Evolutionary conservation across 148 eudicot species (phyloP).

Genomic region (Dysphania ambrosioides): DNA sequence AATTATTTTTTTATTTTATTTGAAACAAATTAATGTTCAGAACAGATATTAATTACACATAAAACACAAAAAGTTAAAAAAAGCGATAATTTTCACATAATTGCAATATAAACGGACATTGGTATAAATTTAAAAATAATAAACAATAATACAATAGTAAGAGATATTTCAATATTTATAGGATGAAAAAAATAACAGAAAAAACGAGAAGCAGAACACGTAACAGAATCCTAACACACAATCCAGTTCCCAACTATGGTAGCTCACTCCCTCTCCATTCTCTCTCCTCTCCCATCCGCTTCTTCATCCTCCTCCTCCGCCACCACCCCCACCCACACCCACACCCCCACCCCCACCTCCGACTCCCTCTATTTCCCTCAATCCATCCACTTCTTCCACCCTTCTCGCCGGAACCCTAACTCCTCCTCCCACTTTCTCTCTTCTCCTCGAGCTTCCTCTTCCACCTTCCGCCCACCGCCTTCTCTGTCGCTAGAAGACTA

Average conservation of each 20-base stretch:
- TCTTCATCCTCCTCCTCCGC: slow-evolving; percentile 24
- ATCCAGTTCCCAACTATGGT: slow-evolving; percentile 17
- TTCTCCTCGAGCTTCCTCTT: slow-evolving; percentile 31
- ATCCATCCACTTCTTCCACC: slow-evolving; percentile 10
- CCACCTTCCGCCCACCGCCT: slow-evolving; percentile 21
- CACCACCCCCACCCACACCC: slow-evolving; percentile 10
- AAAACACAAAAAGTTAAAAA: too few relatives aligned
- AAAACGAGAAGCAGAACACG: slow-evolving; percentile 10
- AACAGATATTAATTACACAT: too few relatives aligned
- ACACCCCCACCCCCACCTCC: slow-evolving; percentile 9
- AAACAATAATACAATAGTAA: too few relatives aligned
- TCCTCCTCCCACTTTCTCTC: slow-evolving; percentile 14
- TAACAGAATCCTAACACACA: slow-evolving; percentile 9
- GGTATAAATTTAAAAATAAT: too few relatives aligned
- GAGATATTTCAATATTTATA: too few relatives aligned
- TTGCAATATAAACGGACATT: too few relatives aligned
- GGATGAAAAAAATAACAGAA: too few relatives aligned
- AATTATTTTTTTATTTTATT: too few relatives aligned
- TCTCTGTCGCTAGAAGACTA: slow-evolving; percentile 33
- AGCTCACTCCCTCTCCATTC: slow-evolving; percentile 36
- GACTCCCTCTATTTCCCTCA: slow-evolving; percentile 23
- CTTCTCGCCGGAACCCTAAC: slow-evolving; percentile 32
- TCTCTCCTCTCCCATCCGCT: slow-evolving; percentile 33
- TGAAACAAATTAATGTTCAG: too few relatives aligned
- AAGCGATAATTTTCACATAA: too few relatives aligned